phyloP scores from a whole-genome alignment of 2,329 filamentous ascomycete genomes.

The Zarea fungicola region DNA sequence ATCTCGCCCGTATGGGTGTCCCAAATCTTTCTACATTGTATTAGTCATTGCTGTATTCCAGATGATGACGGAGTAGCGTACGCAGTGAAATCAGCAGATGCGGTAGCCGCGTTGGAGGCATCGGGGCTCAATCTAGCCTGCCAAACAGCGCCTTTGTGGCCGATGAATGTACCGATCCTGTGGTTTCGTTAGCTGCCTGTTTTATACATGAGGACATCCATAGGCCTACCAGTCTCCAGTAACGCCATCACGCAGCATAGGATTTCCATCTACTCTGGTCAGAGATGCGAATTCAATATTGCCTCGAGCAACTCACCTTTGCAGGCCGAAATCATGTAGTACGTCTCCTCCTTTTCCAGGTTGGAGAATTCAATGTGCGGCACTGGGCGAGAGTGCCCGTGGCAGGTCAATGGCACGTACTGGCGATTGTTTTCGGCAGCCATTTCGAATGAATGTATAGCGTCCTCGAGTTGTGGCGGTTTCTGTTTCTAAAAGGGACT shows the following conservation, averaged over 20 bases:
- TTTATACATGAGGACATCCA: slow-evolving; percentile 14
- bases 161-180: slow-evolving; percentile 96
- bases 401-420: slow-evolving; percentile 87
- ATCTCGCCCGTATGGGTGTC: slow-evolving; percentile 92
- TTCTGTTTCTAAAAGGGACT: too few relatives aligned
- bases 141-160: slow-evolving; percentile 98
- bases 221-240: slow-evolving; percentile 78
- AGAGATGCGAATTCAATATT: slow-evolving; percentile 17
- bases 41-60: slow-evolving; percentile 23
- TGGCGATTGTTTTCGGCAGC: slow-evolving; percentile 38
- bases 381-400: slow-evolving; percentile 88
- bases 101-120: slow-evolving; percentile 82
- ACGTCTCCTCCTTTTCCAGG: slow-evolving; percentile 74
- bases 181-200: slow-evolving; percentile 52
- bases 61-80: slow-evolving; percentile 42
- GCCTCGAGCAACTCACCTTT: slow-evolving; percentile 54
- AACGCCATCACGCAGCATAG: slow-evolving; percentile 93
- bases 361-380: slow-evolving; percentile 88
- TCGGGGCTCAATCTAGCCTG: slow-evolving; percentile 87
- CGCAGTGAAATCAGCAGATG: slow-evolving; percentile 93
- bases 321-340: slow-evolving; percentile 90
- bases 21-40: slow-evolving; percentile 76
- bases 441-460: slow-evolving; percentile 21
- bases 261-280: slow-evolving; percentile 73
- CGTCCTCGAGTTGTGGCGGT: too few relatives aligned